Evolutionary conservation across 2,329 filamentous ascomycete species (phyloP).

Genomic region (Epichloe amarillans): DNA sequence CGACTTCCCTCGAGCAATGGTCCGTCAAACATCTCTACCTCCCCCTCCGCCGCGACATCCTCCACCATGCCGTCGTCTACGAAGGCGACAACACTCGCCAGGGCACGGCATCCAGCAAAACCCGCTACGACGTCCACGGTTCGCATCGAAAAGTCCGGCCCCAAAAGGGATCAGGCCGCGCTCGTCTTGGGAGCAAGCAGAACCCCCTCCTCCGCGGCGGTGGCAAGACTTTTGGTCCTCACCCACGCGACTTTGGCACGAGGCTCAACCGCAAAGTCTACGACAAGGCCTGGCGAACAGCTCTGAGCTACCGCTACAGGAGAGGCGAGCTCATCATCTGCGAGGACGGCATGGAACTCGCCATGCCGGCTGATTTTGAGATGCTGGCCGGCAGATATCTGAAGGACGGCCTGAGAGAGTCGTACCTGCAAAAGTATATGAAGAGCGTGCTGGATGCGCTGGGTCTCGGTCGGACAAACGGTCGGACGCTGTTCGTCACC

Average conservation of each 20-base stretch:
- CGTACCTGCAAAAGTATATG: constrained; percentile 50
- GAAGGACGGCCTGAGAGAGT: constrained; percentile 35
- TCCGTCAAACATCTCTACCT: constrained; percentile 72
- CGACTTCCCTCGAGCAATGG: constrained; percentile 63
- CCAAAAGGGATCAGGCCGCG: constrained; percentile 75
- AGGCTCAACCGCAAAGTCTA: constrained; percentile 79
- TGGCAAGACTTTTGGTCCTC: constrained; percentile 80
- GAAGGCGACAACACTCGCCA: constrained; percentile 82
- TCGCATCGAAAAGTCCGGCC: constrained; percentile 68
- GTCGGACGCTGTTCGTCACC: constrained; percentile 67
- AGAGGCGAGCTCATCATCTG: constrained; percentile 79
- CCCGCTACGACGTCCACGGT: constrained; percentile 69
- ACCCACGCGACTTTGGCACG: constrained; percentile 82
- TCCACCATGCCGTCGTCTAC: constrained; percentile 84
- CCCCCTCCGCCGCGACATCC: constrained; percentile 83
- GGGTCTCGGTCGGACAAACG: constrained; percentile 51
- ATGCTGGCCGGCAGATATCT: constrained; percentile 28
- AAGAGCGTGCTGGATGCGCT: constrained; percentile 57
- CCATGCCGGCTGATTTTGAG: constrained; percentile 36
- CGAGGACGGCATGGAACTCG: constrained; percentile 62
- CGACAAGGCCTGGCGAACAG: constrained; percentile 88
- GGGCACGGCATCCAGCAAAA: constrained; percentile 76
- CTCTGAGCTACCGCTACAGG: constrained; percentile 80
- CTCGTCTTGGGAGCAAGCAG: constrained; percentile 69
- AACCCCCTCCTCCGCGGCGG: constrained; percentile 73